Evolutionary conservation across 2,329 filamentous ascomycete genomes (phyloP).

Genomic region (Diaporthe sp.): DNA sequence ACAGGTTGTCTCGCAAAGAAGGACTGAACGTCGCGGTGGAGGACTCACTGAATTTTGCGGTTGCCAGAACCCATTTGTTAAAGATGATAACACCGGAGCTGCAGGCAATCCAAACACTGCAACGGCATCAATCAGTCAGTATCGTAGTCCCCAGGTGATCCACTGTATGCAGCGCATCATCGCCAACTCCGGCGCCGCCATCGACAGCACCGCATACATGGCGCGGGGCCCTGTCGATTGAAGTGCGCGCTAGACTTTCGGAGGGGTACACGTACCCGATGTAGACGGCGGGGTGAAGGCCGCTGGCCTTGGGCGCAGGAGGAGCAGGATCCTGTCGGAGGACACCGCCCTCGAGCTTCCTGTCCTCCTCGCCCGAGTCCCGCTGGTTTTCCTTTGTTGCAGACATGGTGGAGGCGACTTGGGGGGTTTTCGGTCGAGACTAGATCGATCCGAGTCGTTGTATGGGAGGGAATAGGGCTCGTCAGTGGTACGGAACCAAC

Average conservation of each 20-base stretch:
- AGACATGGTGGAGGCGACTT: slow-evolving; percentile 36
- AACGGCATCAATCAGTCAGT: slow-evolving; percentile 29
- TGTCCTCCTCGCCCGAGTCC: slow-evolving; percentile 42
- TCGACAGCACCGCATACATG: background rate
- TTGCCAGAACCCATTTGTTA: slow-evolving; percentile 96
- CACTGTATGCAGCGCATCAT: background rate
- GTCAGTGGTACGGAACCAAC: background rate
- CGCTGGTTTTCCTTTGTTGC: slow-evolving; percentile 42
- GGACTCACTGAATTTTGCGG: slow-evolving; percentile 72
- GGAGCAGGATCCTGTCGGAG: slow-evolving; percentile 38
- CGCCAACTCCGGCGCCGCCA: background rate
- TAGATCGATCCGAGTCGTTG: slow-evolving; percentile 6
- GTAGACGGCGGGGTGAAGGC: slow-evolving; percentile 82
- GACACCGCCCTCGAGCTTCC: slow-evolving; percentile 43
- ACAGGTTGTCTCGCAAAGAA: slow-evolving; percentile 22
- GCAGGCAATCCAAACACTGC: slow-evolving; percentile 87
- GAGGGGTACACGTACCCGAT: slow-evolving; percentile 64
- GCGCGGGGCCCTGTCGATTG: slow-evolving; percentile 48
- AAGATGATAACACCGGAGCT: slow-evolving; percentile 93
- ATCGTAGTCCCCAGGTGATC: background rate
- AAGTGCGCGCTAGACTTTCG: too few species aligned
- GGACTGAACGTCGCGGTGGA: background rate
- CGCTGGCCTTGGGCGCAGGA: slow-evolving; percentile 37
- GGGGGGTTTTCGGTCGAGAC: background rate
- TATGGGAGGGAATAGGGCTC: background rate